A percentile compares a stretch with the other conserved stretches of the same genome.
Conservation (phyloP, 345 rosid genomes). For the Punica granatum region DNA sequence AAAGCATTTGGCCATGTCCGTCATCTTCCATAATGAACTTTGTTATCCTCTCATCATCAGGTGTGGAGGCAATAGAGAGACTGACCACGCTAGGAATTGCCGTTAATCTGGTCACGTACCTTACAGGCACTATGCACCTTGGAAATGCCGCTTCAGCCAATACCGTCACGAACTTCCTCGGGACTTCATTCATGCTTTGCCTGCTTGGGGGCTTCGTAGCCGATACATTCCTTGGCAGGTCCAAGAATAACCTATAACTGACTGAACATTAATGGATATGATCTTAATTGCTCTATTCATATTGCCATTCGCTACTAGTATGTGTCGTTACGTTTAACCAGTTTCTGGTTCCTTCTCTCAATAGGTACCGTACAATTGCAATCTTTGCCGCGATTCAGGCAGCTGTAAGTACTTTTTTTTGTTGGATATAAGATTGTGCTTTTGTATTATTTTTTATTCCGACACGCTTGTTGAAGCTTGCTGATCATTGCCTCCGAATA, state of each 20-base stretch:
- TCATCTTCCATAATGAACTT: neutral
- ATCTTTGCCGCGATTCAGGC: slow-evolving; percentile 18
- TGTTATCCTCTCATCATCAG: slow-evolving; percentile 16
- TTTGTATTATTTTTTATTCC: neutral
- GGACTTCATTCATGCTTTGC: slow-evolving; percentile 94
- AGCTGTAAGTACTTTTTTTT: slow-evolving; percentile 3
- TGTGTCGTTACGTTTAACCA: neutral
- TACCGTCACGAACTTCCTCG: slow-evolving; percentile 82
- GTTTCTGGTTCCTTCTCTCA: neutral
- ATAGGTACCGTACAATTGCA: slow-evolving; percentile 19
- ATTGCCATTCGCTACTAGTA: too few species aligned
- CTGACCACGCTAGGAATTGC: slow-evolving; percentile 90
- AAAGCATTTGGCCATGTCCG: neutral
- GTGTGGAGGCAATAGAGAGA: slow-evolving; percentile 78
- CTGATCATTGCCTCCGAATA: too few species aligned
- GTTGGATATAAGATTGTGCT: neutral
- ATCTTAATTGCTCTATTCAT: too few species aligned
- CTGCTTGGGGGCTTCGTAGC: slow-evolving; percentile 91
- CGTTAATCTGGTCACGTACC: slow-evolving; percentile 83
- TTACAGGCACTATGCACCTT: slow-evolving; percentile 87
- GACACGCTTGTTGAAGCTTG: too few species aligned
- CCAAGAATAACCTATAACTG: too few species aligned
- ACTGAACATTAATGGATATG: too few species aligned
- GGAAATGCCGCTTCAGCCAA: slow-evolving; percentile 86
- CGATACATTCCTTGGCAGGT: slow-evolving; percentile 96